Evolutionary conservation across 176 grass and related monocot species (phyloP).

Genomic region (sorghum (Sorghum bicolor)): DNA sequence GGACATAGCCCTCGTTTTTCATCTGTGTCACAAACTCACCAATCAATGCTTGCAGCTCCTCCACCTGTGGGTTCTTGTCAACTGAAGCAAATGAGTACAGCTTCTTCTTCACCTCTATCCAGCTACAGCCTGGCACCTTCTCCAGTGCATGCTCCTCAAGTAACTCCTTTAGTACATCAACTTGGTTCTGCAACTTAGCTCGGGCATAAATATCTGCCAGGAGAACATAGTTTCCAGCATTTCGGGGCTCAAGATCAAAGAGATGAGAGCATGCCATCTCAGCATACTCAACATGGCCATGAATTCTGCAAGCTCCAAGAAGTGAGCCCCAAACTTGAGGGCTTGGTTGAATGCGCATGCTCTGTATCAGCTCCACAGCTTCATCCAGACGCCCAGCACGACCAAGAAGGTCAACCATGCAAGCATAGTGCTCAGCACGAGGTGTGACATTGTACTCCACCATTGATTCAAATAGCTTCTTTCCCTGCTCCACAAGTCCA

Average conservation of each 20-base stretch:
- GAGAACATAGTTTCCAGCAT: conserved; percentile 93
- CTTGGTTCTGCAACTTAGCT: conserved; percentile 62
- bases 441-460: conserved; percentile 42
- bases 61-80: conserved; percentile 62
- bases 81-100: conserved; percentile 59
- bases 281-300: conserved; percentile 64
- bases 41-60: conserved; percentile 60
- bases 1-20: conserved; percentile 69
- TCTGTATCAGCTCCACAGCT: conserved; percentile 54
- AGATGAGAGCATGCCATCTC: conserved; percentile 79
- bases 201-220: conserved; percentile 79
- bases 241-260: conserved; percentile 78
- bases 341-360: conserved; percentile 52
- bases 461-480: conserved; percentile 69
- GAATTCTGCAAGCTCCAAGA: conserved; percentile 81
- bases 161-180: conserved; percentile 60
- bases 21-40: conserved; percentile 55
- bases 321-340: conserved; percentile 83
- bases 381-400: conserved; percentile 59
- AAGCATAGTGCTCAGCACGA: conserved; percentile 63
- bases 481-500: conserved; percentile 74
- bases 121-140: conserved; percentile 83
- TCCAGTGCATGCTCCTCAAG: conserved; percentile 56
- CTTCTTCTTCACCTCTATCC: conserved; percentile 92
- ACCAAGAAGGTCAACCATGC: conserved; percentile 79